These are phyloP conservation scores for Datisca glomerata DNA, from an alignment of 306 rosid species.

Conservation along the genomic window DNA sequence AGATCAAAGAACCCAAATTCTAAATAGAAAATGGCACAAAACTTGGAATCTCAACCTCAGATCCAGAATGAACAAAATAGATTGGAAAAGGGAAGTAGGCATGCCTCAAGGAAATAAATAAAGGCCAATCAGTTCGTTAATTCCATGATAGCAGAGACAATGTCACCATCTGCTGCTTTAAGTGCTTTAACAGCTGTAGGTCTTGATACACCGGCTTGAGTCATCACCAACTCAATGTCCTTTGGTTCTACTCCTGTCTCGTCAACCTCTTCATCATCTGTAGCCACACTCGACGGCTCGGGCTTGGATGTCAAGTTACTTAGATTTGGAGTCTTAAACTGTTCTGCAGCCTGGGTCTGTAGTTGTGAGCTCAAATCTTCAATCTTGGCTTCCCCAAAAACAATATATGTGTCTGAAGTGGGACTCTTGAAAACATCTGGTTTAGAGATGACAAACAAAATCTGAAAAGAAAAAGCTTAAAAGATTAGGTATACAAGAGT, in stretches of 20 bases:
- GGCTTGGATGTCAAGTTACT: slow-evolving; percentile 51
- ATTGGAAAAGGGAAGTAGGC: too few relatives aligned
- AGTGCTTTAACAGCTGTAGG: slow-evolving; percentile 73
- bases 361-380: slow-evolving; percentile 88
- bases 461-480: slow-evolving; percentile 17
- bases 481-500: not conserved
- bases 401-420: slow-evolving; percentile 69
- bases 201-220: slow-evolving; percentile 84
- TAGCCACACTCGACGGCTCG: slow-evolving; percentile 47
- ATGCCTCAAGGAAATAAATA: too few relatives aligned
- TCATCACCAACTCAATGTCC: slow-evolving; percentile 81
- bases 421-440: slow-evolving; percentile 96
- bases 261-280: slow-evolving; percentile 76
- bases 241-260: slow-evolving; percentile 82
- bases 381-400: slow-evolving; percentile 87
- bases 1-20: too few relatives aligned
- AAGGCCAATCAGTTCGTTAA: slow-evolving; percentile 43
- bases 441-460: slow-evolving; percentile 74
- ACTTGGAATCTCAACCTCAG: too few relatives aligned
- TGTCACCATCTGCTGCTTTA: slow-evolving; percentile 61
- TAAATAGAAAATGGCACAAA: too few relatives aligned
- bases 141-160: slow-evolving; percentile 91
- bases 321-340: slow-evolving; percentile 74
- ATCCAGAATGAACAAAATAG: too few relatives aligned
- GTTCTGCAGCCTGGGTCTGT: slow-evolving; percentile 89